These are phyloP conservation scores for Clarireedia hainanense DNA, from an alignment of 2,329 filamentous ascomycete genomes.

Conservation along the genomic window DNA sequence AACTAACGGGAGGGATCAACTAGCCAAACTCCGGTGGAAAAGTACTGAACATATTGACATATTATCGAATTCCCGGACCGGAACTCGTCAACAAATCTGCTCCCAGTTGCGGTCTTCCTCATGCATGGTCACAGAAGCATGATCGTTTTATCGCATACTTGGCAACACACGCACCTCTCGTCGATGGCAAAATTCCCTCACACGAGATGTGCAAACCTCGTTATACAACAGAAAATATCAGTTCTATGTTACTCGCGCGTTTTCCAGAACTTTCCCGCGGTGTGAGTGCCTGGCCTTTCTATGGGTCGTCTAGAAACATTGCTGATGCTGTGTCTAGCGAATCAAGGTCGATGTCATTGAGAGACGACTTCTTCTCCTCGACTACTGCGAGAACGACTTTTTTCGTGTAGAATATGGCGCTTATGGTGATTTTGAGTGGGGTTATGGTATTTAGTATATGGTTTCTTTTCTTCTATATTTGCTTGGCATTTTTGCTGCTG, in stretches of 20 bases:
- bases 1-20: not conserved
- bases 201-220: not conserved
- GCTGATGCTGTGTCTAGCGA: not conserved
- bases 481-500: not conserved
- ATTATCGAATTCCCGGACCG: conserved; percentile 2
- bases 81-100: conserved; percentile 7
- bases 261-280: conserved; percentile 3
- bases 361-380: conserved; percentile 3
- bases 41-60: not conserved
- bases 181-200: conserved; percentile 4
- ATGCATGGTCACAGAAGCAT: conserved; percentile 6
- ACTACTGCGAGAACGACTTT: conserved; percentile 5
- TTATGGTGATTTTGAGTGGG: conserved; percentile 7
- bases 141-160: conserved; percentile 10
- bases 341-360: conserved; percentile 1
- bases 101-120: conserved; percentile 7
- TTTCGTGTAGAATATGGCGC: conserved; percentile 8
- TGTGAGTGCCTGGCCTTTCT: not conserved
- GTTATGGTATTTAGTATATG: not conserved
- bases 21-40: not conserved
- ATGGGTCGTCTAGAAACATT: no score
- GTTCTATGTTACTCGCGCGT: not conserved
- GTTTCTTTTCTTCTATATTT: not conserved
- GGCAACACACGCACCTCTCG: conserved; percentile 7
- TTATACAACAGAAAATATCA: not conserved